These are phyloP conservation scores for Fabrea salina DNA, from an alignment of 169 alveolate genomes.

Conservation along the genomic window DNA sequence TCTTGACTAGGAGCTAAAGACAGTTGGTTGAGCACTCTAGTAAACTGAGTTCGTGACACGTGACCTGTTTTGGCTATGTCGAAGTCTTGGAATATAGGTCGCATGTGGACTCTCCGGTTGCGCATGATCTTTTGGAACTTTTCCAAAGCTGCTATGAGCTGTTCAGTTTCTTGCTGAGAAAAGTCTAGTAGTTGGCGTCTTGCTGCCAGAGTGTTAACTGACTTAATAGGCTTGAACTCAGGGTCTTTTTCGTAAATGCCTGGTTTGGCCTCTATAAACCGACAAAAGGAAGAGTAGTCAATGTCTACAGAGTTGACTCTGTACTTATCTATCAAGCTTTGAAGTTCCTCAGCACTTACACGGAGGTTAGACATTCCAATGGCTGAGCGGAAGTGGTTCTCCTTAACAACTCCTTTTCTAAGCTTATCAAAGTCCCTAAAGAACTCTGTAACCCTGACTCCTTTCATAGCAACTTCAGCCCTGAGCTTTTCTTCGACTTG, in stretches of 20 bases:
- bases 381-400: slow-evolving; percentile 3
- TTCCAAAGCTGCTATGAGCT: slow-evolving; percentile 37
- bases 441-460: slow-evolving; percentile 77
- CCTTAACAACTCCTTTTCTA: slow-evolving; percentile 68
- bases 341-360: slow-evolving; percentile 13
- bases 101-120: slow-evolving; percentile 58
- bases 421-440: slow-evolving; percentile 75
- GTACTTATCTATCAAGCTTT: slow-evolving; percentile 15
- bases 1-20: slow-evolving; percentile 60
- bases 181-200: slow-evolving; percentile 58
- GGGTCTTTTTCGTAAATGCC: slow-evolving; percentile 66
- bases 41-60: slow-evolving; percentile 71
- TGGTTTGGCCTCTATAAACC: slow-evolving; percentile 51
- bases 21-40: slow-evolving; percentile 70
- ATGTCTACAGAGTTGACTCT: slow-evolving; percentile 44
- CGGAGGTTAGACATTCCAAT: neutral
- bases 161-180: slow-evolving; percentile 44
- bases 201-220: slow-evolving; percentile 61
- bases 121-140: slow-evolving; percentile 46
- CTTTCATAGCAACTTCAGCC: slow-evolving; percentile 73
- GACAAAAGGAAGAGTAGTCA: slow-evolving; percentile 46
- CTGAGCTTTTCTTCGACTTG: slow-evolving; percentile 70
- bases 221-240: slow-evolving; percentile 35
- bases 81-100: slow-evolving; percentile 77
- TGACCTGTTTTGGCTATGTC: slow-evolving; percentile 73